Base-by-base conservation (phyloP, 192 early-diverging fungal genomes). In the Podila horticola region DNA sequence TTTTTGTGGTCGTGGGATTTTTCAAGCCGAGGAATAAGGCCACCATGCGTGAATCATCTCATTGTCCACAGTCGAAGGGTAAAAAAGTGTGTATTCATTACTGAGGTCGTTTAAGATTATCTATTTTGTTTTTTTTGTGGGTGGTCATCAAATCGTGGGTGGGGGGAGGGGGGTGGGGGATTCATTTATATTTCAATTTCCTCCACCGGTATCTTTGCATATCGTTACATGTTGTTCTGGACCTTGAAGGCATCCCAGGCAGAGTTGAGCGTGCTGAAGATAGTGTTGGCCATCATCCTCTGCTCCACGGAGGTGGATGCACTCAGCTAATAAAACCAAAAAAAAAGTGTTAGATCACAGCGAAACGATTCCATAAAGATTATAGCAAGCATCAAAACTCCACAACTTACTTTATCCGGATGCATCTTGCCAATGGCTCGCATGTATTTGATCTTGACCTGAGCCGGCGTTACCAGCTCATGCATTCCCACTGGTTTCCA, bases 181-280 rank as follows among this genome's bases (percentile, higher is more conserved):
- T n/a, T 55, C 15, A 22, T 22, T 55, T 22, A 5, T 55, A 2
- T 24, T 55, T 10, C 22, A 22, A 24, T 55, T 24, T 5, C 22
- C 22, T 5, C 52, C 24, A 11, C 52, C 20, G 20, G 52, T 55
- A 55, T 55, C n/a, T n/a, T 55, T 55, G 52, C 52, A 9, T 26
- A 22, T n/a, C 11, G 52, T 50, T 86, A 91, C n/a, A 93, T 67
- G 55, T 87, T 87, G 65, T 96, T 96, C 72, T 96, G 91, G 17
- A 72, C 77, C 84, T 96, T 98, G 83, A 98, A 99, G 7, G 85
- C 76, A 72, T 98, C 97, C 97, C 97, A 99, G 9, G 95, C 97
- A 85, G 95, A 90, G 81, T 99, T 99, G 49, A 99, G 84, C 3
- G 89, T 84, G 66, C 90, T 88, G 75, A 99, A 99, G 19, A 98